Conservation (phyloP, 805 yeast genomes). For the Yamadazyma ubonensis region DNA sequence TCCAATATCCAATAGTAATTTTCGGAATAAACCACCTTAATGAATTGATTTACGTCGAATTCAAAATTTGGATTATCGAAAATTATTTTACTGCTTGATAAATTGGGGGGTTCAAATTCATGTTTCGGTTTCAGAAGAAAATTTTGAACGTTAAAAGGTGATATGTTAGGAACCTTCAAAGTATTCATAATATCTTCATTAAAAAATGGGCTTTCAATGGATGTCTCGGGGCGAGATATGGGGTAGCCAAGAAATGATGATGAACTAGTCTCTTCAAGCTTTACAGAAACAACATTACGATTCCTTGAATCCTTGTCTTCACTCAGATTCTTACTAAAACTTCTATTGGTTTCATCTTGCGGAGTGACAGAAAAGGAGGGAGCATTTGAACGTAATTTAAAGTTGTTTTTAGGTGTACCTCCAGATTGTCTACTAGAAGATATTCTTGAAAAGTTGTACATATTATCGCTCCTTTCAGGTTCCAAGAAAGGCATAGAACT, state of each 20-base stretch:
- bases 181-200: slow-evolving; percentile 13
- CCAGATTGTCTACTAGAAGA: neutral
- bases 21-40: slow-evolving; percentile 26
- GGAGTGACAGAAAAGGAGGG: neutral
- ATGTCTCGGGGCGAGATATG: slow-evolving; percentile 10
- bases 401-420: neutral
- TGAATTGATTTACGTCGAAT: slow-evolving; percentile 13
- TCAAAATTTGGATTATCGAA: slow-evolving; percentile 16
- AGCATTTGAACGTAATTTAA: neutral
- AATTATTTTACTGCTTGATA: slow-evolving; percentile 14
- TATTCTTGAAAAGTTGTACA: neutral
- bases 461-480: neutral
- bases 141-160: slow-evolving; percentile 15
- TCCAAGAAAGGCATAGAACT: slow-evolving; percentile 2
- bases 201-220: slow-evolving; percentile 15
- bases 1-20: slow-evolving; percentile 41
- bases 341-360: neutral
- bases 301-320: neutral
- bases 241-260: neutral
- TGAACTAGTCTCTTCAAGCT: neutral
- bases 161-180: slow-evolving; percentile 11
- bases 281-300: neutral
- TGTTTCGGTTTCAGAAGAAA: slow-evolving; percentile 15
- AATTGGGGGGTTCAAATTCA: slow-evolving; percentile 14
- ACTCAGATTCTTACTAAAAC: neutral